Base-by-base conservation (phyloP, 768 basidiomycete genomes). In the Pholiota molesta region DNA sequence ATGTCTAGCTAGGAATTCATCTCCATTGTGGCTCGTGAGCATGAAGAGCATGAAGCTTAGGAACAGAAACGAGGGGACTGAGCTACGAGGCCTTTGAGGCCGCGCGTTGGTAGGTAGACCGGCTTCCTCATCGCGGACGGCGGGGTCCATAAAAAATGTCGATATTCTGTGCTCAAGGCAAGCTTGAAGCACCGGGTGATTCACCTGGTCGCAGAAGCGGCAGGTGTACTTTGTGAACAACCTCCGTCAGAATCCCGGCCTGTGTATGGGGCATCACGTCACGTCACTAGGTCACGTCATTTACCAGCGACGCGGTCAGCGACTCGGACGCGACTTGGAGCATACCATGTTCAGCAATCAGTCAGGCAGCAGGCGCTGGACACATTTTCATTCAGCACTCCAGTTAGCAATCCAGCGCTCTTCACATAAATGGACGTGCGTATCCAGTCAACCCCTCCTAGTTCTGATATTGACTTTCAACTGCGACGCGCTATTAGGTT, bases 31-130 rank as follows among this genome's bases (percentile, higher is more conserved):
- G 66, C 87, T 92, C 52, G 88, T 90, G 73, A 94, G 83, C 84
- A 94, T 81, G 74, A 90, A 92, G 28, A 94, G 78, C 70, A 92
- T 80, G 61, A 94, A 84, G 66, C 81, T 83, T 58, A 93, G 78
- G 77, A 94, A 86, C 37, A 94, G 79, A 66, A 94, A 85, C 6
- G 89, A 87, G 0, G 91, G 84, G 42, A 93, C 75, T 1, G 90
- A 88, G 72, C 83, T 84, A 28, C 89, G 83, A 31, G 76, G 74
- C 14, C 73, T 65, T 40, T 75, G 75, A 10, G 72, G 62, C 31
- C 67, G 66, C 52, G 65, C 53, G 60, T 62, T 66, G 55, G 63
- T 64, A 55, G 75, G 73, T 60, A 74, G 52, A 31, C 75, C 79
- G 28, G 75, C 70, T 62, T 83, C 82, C 64, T 77, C 77, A 64